Conservation (phyloP, 164 flowering plant genomes). For the Chimonanthus praecox region DNA sequence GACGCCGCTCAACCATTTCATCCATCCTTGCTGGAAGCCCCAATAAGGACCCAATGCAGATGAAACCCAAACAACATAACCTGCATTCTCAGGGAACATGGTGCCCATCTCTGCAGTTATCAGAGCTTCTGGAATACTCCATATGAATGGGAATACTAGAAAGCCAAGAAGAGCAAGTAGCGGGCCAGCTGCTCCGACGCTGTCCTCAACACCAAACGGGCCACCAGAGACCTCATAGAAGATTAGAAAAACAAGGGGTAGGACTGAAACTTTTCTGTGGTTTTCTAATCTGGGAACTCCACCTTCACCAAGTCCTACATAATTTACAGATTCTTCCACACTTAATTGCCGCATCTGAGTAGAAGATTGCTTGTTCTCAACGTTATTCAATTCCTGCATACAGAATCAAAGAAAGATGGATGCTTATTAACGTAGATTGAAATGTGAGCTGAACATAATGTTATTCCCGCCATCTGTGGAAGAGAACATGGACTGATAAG, state of each 20-base stretch:
- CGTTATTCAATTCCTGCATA: slow-evolving; percentile 38
- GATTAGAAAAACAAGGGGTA: slow-evolving; percentile 54
- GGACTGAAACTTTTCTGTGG: slow-evolving; percentile 36
- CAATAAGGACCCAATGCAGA: slow-evolving; percentile 50
- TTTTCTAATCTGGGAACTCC: slow-evolving; percentile 20
- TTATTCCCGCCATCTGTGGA: too few species aligned
- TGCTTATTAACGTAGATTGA: not conserved
- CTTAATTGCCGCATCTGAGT: slow-evolving; percentile 32
- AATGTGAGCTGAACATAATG: not conserved
- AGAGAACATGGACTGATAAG: too few species aligned
- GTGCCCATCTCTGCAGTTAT: slow-evolving; percentile 63
- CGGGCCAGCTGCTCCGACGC: slow-evolving; percentile 57
- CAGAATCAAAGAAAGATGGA: not conserved
- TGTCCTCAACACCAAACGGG: slow-evolving; percentile 56
- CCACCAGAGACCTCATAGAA: slow-evolving; percentile 65
- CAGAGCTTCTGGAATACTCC: slow-evolving; percentile 59
- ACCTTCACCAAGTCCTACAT: slow-evolving; percentile 27
- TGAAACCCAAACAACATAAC: slow-evolving; percentile 61
- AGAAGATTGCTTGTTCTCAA: slow-evolving; percentile 18
- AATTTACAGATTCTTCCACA: slow-evolving; percentile 12
- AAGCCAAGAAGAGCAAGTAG: slow-evolving; percentile 51
- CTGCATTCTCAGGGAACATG: slow-evolving; percentile 63
- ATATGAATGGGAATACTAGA: slow-evolving; percentile 48
- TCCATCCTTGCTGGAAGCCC: slow-evolving; percentile 65
- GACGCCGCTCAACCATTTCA: slow-evolving; percentile 66